Conservation (phyloP, 2,329 filamentous ascomycete species). For the Calycina herbarum region DNA sequence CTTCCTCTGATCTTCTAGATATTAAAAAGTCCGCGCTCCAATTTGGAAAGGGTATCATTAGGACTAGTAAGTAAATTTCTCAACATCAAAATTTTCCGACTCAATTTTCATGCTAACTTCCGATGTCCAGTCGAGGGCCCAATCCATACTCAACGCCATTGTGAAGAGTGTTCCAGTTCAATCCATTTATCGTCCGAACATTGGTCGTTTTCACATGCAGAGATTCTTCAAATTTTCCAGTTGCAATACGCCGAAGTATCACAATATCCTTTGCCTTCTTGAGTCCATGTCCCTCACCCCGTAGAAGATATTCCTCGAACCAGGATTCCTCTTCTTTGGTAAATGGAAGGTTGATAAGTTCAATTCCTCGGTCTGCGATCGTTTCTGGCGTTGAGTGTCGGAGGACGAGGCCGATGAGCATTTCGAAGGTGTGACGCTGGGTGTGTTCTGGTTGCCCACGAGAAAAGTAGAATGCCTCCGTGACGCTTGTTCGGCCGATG, state of each 20-base stretch:
- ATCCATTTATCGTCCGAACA: constrained; percentile 28
- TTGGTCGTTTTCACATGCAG: constrained; percentile 44
- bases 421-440: constrained; percentile 65
- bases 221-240: constrained; percentile 56
- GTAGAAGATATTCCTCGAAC: constrained; percentile 68
- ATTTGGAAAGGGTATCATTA: constrained; percentile 1
- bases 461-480: constrained; percentile 73
- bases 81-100: neutral
- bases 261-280: constrained; percentile 71
- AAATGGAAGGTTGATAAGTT: constrained; percentile 74
- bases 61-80: neutral
- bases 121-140: constrained; percentile 28
- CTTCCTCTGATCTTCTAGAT: neutral
- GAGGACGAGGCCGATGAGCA: constrained; percentile 61
- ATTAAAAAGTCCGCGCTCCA: neutral
- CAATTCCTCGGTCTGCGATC: constrained; percentile 58
- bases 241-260: constrained; percentile 71
- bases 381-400: constrained; percentile 41
- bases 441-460: constrained; percentile 62
- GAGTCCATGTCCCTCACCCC: constrained; percentile 63
- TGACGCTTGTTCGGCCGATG: constrained; percentile 64
- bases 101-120: neutral
- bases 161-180: constrained; percentile 35
- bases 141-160: constrained; percentile 34
- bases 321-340: constrained; percentile 68